Base-by-base conservation (phyloP, 495 filamentous ascomycete species). In the Durotheca rogersii region DNA sequence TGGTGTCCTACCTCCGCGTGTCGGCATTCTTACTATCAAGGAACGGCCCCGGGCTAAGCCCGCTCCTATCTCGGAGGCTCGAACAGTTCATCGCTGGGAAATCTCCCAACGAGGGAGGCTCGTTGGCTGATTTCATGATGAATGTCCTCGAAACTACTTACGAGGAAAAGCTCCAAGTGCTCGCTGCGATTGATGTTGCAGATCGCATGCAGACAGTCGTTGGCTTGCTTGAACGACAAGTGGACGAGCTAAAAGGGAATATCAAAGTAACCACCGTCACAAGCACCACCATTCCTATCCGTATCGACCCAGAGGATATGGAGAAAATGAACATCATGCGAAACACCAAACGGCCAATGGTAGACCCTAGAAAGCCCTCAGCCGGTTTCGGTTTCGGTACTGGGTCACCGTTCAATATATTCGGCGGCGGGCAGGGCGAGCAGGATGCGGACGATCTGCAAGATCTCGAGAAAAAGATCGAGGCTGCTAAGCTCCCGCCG, bases 91-190 rank as follows among this genome's bases (percentile, higher is more conserved):
- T 98, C 39, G 76, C 78, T 1, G 82, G 80, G 65, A 91, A 91
- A 51, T 84, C 86, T 41, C 60, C 88, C 25, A 67, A 75, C 25
- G 87, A 96, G 46, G 90, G 93, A 3, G 93, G 92, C 5, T 74
- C 79, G 6, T 73, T 99, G n/a, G 93, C 93, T 6, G 94, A 99
- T 64, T 96, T 96, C 56, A 94, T 97, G 89, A 82, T 88, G 6
- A 91, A 93, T 67, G 80, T 96, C 18, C 80, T 94, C 2, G 87
- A 95, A 41, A 82, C 83, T 30, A 84, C 85, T 11, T 81, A 91
- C 49, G 88, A 95, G 62, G 93, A 98, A 57, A 94, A 90, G 72
- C 75, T 98, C 21, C 80, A 87, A 42, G 80, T 97, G 12, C 74
- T 98, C 10, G 76, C 88, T 19, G 81, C 89, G 1, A 65, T 91